Conservation (phyloP, 2,329 filamentous ascomycete genomes). For the Diaporthe ampelina region DNA sequence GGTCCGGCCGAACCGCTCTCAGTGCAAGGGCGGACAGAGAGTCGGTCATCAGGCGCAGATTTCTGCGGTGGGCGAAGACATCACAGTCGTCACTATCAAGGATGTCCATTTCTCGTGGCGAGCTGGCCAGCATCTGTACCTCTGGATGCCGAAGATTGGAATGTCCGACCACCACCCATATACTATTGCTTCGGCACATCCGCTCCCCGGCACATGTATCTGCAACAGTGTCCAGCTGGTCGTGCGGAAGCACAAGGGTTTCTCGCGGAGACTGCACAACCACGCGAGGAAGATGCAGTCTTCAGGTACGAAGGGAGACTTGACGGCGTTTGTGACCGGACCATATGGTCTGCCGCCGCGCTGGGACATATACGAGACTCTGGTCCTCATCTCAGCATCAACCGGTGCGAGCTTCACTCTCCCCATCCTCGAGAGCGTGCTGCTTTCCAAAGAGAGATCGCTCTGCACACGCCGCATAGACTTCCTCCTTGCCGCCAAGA, state of each 20-base stretch:
- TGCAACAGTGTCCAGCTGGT: slow-evolving; percentile 73
- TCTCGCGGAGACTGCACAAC: slow-evolving; percentile 67
- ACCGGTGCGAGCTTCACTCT: slow-evolving; percentile 74
- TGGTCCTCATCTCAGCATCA: slow-evolving; percentile 72
- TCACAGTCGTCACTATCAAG: slow-evolving; percentile 71
- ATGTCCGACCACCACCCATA: slow-evolving; percentile 71
- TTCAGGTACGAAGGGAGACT: slow-evolving; percentile 47
- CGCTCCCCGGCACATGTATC: slow-evolving; percentile 63
- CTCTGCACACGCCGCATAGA: slow-evolving; percentile 67
- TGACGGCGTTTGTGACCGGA: slow-evolving; percentile 66
- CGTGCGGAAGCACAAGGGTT: slow-evolving; percentile 68
- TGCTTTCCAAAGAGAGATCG: slow-evolving; percentile 53
- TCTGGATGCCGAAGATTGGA: slow-evolving; percentile 70
- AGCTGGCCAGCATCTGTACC: slow-evolving; percentile 72
- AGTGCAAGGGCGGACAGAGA: slow-evolving; percentile 62
- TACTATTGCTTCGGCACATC: slow-evolving; percentile 71
- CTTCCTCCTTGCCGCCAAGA: slow-evolving; percentile 65
- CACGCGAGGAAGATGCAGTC: slow-evolving; percentile 57
- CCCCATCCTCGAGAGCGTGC: slow-evolving; percentile 69
- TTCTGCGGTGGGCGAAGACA: slow-evolving; percentile 62
- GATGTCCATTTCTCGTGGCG: slow-evolving; percentile 71
- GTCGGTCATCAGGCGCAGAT: slow-evolving; percentile 68
- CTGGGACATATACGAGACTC: slow-evolving; percentile 71
- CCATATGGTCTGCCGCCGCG: slow-evolving; percentile 69
- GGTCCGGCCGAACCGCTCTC: slow-evolving; percentile 55